Evolutionary conservation across 805 yeast species (phyloP).

Genomic region (Pichia rugopelliculosa): DNA sequence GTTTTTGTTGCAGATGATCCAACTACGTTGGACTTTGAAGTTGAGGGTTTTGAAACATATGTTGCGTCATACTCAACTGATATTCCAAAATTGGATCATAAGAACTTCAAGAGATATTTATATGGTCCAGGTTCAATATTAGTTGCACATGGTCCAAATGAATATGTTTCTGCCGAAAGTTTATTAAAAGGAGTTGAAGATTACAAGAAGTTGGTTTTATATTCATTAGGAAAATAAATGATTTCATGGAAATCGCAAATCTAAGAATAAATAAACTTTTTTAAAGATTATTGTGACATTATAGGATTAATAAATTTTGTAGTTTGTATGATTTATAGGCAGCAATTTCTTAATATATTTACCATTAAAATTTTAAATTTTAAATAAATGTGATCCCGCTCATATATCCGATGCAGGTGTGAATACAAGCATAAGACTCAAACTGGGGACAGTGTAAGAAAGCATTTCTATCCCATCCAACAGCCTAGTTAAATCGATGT

Average conservation of each 20-base stretch:
- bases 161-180: slow-evolving; percentile 41
- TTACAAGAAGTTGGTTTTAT: slow-evolving; percentile 36
- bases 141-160: slow-evolving; percentile 55
- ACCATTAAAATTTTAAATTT: neutral
- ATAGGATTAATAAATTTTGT: neutral
- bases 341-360: neutral
- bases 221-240: slow-evolving; percentile 9
- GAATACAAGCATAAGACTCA: slow-evolving; percentile 14
- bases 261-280: neutral
- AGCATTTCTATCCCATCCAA: slow-evolving; percentile 9
- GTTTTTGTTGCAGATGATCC: slow-evolving; percentile 29
- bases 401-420: slow-evolving; percentile 15
- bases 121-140: slow-evolving; percentile 63
- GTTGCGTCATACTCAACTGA: slow-evolving; percentile 34
- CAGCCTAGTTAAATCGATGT: neutral
- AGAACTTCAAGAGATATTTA: slow-evolving; percentile 39
- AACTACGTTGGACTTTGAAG: slow-evolving; percentile 45
- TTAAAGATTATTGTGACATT: too few relatives aligned
- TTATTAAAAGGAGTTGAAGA: slow-evolving; percentile 45
- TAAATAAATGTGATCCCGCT: slow-evolving; percentile 10
- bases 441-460: slow-evolving; percentile 11
- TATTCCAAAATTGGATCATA: slow-evolving; percentile 35
- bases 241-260: neutral
- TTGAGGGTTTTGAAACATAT: slow-evolving; percentile 54
- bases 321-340: neutral